phyloP scores from a whole-genome alignment of 257 asterid genomes.

The Solanum phureja region DNA sequence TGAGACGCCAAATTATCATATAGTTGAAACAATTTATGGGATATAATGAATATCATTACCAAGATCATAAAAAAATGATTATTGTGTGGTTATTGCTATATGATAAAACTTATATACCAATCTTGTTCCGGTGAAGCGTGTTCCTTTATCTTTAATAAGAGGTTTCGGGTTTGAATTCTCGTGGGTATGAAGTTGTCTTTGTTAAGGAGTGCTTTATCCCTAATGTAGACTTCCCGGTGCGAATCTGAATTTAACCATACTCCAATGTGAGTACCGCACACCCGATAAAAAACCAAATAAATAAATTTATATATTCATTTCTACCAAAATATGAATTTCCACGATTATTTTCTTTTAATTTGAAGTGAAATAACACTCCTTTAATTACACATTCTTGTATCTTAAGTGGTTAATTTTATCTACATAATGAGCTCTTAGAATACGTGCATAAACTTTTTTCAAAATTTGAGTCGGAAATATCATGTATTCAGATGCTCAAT shows the following conservation, averaged over 20 bases:
- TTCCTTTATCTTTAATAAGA: too few relatives aligned
- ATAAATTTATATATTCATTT: too few relatives aligned
- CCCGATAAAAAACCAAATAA: too few relatives aligned
- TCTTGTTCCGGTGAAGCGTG: too few relatives aligned
- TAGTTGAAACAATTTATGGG: not conserved
- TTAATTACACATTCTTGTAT: not conserved
- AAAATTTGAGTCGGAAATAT: not conserved
- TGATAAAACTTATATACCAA: too few relatives aligned
- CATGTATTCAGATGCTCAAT: not conserved
- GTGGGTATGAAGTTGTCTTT: too few relatives aligned
- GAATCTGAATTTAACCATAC: fast-evolving
- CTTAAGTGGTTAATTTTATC: not conserved
- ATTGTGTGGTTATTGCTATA: not conserved
- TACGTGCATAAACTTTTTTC: not conserved
- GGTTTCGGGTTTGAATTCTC: fast-evolving
- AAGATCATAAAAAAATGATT: not conserved
- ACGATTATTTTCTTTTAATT: too few relatives aligned
- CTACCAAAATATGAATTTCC: too few relatives aligned
- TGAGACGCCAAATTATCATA: not conserved
- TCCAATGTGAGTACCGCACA: too few relatives aligned
- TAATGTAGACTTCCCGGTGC: too few relatives aligned
- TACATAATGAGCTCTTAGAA: not conserved
- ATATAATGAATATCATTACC: not conserved
- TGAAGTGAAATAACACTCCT: too few relatives aligned
- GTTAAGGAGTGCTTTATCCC: too few relatives aligned